Base-by-base conservation (phyloP, 768 basidiomycete genomes). In the Termitomyces sp. region DNA sequence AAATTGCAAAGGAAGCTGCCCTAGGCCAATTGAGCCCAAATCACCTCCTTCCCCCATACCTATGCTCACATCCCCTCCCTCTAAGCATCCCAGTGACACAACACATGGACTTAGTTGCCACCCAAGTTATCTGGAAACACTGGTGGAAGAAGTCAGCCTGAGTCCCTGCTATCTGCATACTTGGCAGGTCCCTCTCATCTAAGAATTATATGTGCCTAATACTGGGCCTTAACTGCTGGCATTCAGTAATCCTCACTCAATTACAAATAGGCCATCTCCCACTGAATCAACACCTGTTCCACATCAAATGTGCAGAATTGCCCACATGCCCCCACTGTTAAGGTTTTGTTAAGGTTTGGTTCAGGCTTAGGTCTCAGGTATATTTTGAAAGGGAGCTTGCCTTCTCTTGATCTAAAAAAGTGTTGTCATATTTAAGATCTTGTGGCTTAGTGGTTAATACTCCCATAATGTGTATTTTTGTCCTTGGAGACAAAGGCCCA, bases 71-170 rank as follows among this genome's bases (percentile, higher is more conserved):
- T n/a, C n/a, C n/a, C n/a, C n/a, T n/a, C n/a, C n/a, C n/a, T n/a
- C n/a, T n/a, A 31, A 16, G 43, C 9, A n/a, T n/a, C 37, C 31
- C 12, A 61, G 27, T 57, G 59, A 11, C 12, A 27, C 38, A 67
- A 63, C 42, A 54, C 42, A 32, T 19, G 8, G 23, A 52, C 27
- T 31, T 46, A n/a, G 53, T 43, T 11, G 41, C 35, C n/a, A 35
- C 52, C 1, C 42, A 25, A 12, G 4, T 25, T 2, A 12, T 21
- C 35, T 60, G 43, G 62, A 53, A 53, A 21, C 27, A 40, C 9
- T 21, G 50, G 17, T 62, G 60, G 58, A 47, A 46, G 43, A 37
- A 44, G n/a, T 65, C 50, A n/a, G 49, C 54, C 2, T 14, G 61
- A 35, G 47, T 16, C 40, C 0, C 29, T 7, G 16, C 12, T 12